Evolutionary conservation across 306 rosid genomes (phyloP), one percentile per base, ranked within the genome.

Genomic region (Purshia tridentata): DNA sequence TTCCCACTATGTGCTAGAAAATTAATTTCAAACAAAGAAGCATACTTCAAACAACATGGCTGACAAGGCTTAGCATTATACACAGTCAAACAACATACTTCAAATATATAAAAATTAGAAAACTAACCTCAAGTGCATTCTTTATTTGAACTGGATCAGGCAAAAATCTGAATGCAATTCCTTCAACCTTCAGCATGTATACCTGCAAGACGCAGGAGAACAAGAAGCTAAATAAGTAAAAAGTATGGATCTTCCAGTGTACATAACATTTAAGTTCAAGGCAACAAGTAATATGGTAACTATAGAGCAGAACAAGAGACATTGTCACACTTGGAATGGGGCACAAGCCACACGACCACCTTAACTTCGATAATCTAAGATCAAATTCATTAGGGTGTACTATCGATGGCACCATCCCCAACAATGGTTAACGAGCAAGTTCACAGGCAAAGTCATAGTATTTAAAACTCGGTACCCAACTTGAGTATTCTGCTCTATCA

Each of bases 111-210:
- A 63, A 57, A 62, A 65, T 13, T 18, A 44, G 18, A 68, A 81
- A 80, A 44, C 89, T 66, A 65, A 90, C 98, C 99, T 94, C 95
- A 9, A 94, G 40, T 51, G 99, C 97, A 81, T 94, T 94, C 83
- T 83, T 89, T 46, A 94, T 88, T 72, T 94, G 97, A 77, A 94
- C 82, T 1, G 97, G 99, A 78, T 94, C 99, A 10, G 99, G 99
- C 78, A 94, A 83, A 88, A 94, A 91, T 16, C 96, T 83, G 75
- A 91, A 94, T 20, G 99, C 95, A 83, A 94, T 94, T 73, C 98
- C 98, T 89, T 94, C 98, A 16, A 94, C 98, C 91, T 94, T 94
- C 81, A 94, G 78, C 98, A 94, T 81, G 81, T 94, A 94, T 6
- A 91, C 96, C 98, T 94, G 65, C 45, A 57, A 61, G 10, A 71